Evolutionary conservation across 345 rosid species (phyloP), one percentile per base, ranked within the genome.

Genomic region (Eucalyptus brandiana): DNA sequence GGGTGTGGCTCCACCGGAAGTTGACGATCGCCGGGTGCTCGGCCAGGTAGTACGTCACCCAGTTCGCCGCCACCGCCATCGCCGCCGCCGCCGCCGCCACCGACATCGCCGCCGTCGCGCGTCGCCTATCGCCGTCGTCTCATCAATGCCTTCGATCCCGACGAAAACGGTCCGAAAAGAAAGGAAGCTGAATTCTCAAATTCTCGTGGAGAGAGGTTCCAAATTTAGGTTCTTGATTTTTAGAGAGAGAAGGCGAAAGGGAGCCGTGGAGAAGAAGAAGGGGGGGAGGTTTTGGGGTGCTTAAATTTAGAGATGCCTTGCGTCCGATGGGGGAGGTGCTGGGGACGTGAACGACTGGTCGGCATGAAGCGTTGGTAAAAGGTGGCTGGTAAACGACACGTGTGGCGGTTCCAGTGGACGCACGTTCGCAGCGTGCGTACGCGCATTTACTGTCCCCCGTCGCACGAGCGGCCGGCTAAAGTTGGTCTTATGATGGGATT

Each of bases 1-100:
- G 96, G 93, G 91, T 89, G 92, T 95, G 95, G 89, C 97, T 95
- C 99, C 99, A 97, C 65, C 98, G 97, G 95, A 97, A 97, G 51
- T 89, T 88, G 69, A 96, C 91, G 86, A 97, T 94, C 10, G 94
- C 88, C 5, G 99, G 99, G 90, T 97, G 99, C 87, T 96, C 94
- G 32, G 98, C 92, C 86, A 97, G 97, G 94, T 93, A 95, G 88
- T 95, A 94, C 13, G 92, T 90, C 26, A 96, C 16, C 16, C 94
- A 86, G 87, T 87, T 88, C 62, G 91, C 67, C 86, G 80, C 50
- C 90, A 88, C 18, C 91, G 89, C 86, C 91, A 23, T 3, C 80
- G 18, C 42, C 80, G 42, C 34, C 42, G 17, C 42, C 80, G 42
- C 19, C 67, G 19, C 83, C 21, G 51, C 50, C 86, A 60, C 37